Conservation (phyloP, 2,329 filamentous ascomycete species). For the Botrytis cinerea region DNA sequence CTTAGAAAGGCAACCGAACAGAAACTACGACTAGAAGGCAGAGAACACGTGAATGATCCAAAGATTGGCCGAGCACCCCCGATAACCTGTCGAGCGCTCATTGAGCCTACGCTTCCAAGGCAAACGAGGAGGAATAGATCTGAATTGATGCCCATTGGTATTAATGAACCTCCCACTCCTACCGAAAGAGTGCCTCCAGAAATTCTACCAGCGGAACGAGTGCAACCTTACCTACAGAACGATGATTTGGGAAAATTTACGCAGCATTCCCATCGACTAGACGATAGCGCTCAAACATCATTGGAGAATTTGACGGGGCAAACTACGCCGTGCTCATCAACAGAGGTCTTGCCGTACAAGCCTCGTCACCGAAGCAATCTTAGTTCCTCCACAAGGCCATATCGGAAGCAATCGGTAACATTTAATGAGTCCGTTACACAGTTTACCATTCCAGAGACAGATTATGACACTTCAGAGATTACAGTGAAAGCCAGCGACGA, state of each 20-base stretch:
- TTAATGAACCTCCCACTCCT: background rate
- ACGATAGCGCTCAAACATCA: background rate
- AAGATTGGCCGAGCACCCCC: slow-evolving; percentile 21
- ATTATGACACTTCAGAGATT: background rate
- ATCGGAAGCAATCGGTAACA: slow-evolving; percentile 5
- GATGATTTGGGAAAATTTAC: background rate
- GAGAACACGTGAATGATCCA: slow-evolving; percentile 5
- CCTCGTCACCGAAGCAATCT: background rate
- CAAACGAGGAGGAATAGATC: too few species aligned
- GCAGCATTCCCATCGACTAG: background rate
- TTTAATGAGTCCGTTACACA: background rate
- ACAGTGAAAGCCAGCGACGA: background rate
- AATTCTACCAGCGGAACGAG: background rate
- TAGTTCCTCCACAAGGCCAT: background rate
- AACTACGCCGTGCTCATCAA: background rate
- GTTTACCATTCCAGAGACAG: background rate
- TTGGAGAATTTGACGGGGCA: background rate
- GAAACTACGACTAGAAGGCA: background rate
- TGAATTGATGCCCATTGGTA: background rate
- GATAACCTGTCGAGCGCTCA: background rate
- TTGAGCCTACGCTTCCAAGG: background rate
- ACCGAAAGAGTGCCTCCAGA: background rate
- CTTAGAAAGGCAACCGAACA: slow-evolving; percentile 8
- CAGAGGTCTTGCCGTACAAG: background rate
- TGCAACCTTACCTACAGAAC: background rate